Conservation (phyloP, 148 eudicot genomes). For the Polygonum aviculare region DNA sequence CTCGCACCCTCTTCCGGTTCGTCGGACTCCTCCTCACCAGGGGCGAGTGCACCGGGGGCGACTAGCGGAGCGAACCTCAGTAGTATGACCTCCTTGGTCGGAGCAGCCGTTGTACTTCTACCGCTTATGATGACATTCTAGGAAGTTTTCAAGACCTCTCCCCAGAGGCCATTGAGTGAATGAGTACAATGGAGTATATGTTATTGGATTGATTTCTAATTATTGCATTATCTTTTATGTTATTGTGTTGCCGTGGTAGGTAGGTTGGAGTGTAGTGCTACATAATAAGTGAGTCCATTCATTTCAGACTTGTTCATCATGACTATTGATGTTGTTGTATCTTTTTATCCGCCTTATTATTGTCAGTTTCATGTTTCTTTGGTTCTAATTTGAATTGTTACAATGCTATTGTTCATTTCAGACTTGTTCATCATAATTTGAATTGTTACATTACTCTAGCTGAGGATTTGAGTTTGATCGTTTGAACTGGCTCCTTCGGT, state of each 20-base stretch:
- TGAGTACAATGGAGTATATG: background rate
- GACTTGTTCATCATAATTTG: too few species aligned
- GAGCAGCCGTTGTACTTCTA: background rate
- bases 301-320: constrained; percentile 2
- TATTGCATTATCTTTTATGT: background rate
- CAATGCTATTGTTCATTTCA: too few species aligned
- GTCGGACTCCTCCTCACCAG: background rate
- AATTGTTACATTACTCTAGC: too few species aligned
- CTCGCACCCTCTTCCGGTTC: background rate
- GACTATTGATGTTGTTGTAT: background rate
- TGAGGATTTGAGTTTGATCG: too few species aligned
- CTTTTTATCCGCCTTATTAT: background rate
- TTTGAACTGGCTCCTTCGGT: too few species aligned
- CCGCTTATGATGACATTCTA: background rate
- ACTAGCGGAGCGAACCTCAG: background rate
- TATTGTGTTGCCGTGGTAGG: background rate
- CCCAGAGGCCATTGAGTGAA: background rate
- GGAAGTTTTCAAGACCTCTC: background rate
- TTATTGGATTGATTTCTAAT: constrained; percentile 6
- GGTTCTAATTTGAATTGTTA: background rate
- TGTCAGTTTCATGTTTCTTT: background rate
- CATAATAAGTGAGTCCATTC: background rate
- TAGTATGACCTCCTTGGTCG: background rate
- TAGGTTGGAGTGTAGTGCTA: background rate
- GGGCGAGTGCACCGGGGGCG: background rate